Conservation (phyloP, 495 filamentous ascomycete species). For the Podospora pseudocomata region DNA sequence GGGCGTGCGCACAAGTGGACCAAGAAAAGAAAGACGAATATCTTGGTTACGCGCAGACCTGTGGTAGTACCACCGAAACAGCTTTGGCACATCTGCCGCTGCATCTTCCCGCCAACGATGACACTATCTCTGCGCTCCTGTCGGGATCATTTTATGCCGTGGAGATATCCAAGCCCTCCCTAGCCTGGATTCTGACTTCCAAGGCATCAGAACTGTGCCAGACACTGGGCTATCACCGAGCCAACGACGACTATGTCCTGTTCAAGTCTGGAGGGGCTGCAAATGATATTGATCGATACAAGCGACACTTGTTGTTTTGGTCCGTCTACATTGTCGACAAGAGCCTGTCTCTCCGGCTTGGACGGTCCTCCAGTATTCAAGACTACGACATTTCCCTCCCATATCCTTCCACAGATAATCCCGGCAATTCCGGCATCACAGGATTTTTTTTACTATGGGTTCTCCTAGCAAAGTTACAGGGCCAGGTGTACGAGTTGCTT, state of each 20-base stretch:
- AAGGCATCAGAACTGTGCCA: slow-evolving; percentile 58
- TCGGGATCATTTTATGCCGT: slow-evolving; percentile 55
- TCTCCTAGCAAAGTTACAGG: slow-evolving; percentile 15
- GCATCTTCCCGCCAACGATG: slow-evolving; percentile 52
- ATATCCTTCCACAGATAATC: slow-evolving; percentile 2
- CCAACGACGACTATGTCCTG: slow-evolving; percentile 1
- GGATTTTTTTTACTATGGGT: slow-evolving; percentile 19
- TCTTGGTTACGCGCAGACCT: slow-evolving; percentile 38
- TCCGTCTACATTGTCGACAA: slow-evolving; percentile 56
- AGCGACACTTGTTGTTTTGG: slow-evolving; percentile 56
- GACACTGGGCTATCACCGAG: slow-evolving; percentile 59
- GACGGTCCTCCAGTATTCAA: slow-evolving; percentile 56
- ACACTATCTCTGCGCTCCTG: slow-evolving; percentile 55
- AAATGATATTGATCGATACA: background rate
- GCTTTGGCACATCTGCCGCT: slow-evolving; percentile 53
- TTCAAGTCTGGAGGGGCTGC: background rate
- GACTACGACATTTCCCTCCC: slow-evolving; percentile 56
- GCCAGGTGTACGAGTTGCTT: slow-evolving; percentile 21
- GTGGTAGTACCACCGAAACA: slow-evolving; percentile 54
- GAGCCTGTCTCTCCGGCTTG: slow-evolving; percentile 56
- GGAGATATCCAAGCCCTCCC: slow-evolving; percentile 59
- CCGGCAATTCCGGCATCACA: background rate
- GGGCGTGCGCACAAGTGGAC: slow-evolving; percentile 37
- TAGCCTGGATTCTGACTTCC: slow-evolving; percentile 57
- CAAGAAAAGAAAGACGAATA: slow-evolving; percentile 24